phyloP scores from a whole-genome alignment of 257 asterid genomes.

The Penstemon davidsonii region DNA sequence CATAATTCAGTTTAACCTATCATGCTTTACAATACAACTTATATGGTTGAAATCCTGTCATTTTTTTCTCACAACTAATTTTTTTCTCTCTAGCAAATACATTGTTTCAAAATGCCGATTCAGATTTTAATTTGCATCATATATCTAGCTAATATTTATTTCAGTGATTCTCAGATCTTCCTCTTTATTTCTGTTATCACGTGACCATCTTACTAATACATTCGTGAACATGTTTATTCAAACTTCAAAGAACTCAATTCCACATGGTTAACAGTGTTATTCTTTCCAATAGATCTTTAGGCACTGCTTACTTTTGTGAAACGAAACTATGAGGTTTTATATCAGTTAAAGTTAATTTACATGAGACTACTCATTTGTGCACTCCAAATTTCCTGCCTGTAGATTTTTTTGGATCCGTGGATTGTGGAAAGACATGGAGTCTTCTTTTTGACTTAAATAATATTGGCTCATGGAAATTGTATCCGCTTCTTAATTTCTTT shows the following conservation, averaged over 20 bases:
- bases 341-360: background rate
- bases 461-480: background rate
- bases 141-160: background rate
- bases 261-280: background rate
- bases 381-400: background rate
- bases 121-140: background rate
- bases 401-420: background rate
- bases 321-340: background rate
- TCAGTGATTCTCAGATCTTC: background rate
- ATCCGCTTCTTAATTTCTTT: conserved; percentile 6
- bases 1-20: background rate
- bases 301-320: background rate
- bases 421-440: background rate
- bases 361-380: conserved; percentile 1
- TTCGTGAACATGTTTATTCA: background rate
- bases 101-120: background rate
- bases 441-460: background rate
- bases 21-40: background rate
- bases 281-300: background rate
- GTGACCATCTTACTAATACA: background rate
- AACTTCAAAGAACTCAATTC: background rate
- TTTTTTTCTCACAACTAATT: too few species aligned
- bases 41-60: conserved; percentile 4
- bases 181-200: conserved; percentile 1
- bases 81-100: background rate